A percentile compares a stretch with the other conserved stretches of the same genome.
Evolutionary conservation across 2,329 filamentous ascomycete species (phyloP).

Genomic region (Cadophora gregata): DNA sequence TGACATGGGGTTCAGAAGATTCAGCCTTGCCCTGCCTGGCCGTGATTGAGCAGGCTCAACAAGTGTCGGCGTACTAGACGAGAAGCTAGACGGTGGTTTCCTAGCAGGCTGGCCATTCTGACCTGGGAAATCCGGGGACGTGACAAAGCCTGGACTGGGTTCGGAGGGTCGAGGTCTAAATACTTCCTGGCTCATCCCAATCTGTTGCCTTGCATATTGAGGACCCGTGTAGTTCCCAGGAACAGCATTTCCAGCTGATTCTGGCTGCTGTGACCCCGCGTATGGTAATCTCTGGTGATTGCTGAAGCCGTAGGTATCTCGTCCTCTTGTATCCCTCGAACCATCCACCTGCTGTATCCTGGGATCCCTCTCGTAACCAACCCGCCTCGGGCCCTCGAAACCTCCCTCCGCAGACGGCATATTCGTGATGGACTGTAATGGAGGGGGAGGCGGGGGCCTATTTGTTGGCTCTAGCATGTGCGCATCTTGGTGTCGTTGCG

Average conservation of each 20-base stretch:
- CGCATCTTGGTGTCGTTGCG: constrained; percentile 37
- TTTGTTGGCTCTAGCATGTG: constrained; percentile 31
- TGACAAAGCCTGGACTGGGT: constrained; percentile 28
- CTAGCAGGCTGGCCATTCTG: constrained; percentile 33
- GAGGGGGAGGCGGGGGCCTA: constrained; percentile 54
- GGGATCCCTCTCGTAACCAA: constrained; percentile 28
- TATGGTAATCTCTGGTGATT: constrained; percentile 37
- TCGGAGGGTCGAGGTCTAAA: constrained; percentile 31
- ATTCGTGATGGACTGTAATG: constrained; percentile 49
- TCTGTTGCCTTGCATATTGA: constrained; percentile 30
- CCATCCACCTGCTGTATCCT: constrained; percentile 29
- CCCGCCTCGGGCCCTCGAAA: constrained; percentile 24
- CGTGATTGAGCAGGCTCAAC: constrained; percentile 28
- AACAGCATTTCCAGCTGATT: constrained; percentile 37
- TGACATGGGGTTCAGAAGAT: constrained; percentile 35
- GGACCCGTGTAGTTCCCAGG: constrained; percentile 29
- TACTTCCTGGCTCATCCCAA: constrained; percentile 27
- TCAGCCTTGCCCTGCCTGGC: constrained; percentile 43
- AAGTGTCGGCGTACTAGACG: constrained; percentile 26
- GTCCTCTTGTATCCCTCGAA: constrained; percentile 25
- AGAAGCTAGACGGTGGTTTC: constrained; percentile 38
- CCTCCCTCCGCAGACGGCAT: constrained; percentile 42
- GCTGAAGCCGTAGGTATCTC: constrained; percentile 32
- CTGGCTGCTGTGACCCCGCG: constrained; percentile 33
- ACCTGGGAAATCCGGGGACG: constrained; percentile 31